Evolutionary conservation across 352 stramenopile genomes (phyloP).

Genomic region (Globisporangium parvum): DNA sequence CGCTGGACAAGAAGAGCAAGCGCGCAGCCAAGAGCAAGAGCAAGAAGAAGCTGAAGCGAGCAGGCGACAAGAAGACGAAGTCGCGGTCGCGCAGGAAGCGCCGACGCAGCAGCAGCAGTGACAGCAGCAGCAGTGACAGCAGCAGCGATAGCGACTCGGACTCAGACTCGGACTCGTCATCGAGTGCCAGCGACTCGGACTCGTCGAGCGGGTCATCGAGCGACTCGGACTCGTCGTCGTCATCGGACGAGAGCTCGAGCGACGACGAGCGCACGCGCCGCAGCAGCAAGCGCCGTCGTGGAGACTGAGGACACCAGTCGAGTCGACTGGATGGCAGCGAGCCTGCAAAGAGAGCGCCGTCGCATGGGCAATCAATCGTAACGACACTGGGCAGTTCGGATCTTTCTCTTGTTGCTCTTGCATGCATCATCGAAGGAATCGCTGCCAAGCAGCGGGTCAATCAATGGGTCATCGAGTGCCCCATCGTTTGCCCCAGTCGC

Average conservation of each 20-base stretch:
- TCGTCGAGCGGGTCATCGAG: background rate
- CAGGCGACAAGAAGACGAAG: constrained; percentile 10
- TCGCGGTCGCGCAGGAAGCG: constrained; percentile 11
- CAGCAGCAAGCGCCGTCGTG: constrained; percentile 33
- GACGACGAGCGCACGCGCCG: constrained; percentile 11
- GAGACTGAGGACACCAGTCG: constrained; percentile 19
- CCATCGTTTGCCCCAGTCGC: constrained; percentile 61
- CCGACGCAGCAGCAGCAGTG: constrained; percentile 21
- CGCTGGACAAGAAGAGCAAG: constrained; percentile 17
- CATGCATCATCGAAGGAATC: too few species aligned
- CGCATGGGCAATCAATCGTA: too few species aligned
- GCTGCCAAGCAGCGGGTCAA: too few species aligned
- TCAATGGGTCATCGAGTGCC: too few species aligned
- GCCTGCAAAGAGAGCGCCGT: too few species aligned
- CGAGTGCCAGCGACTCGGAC: constrained; percentile 8
- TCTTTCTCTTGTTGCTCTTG: too few species aligned
- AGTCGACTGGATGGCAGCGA: background rate
- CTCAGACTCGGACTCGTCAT: constrained; percentile 26
- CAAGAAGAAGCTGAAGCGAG: constrained; percentile 2
- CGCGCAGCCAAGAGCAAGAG: constrained; percentile 17
- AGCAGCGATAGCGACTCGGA: constrained; percentile 17
- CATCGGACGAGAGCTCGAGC: constrained; percentile 15
- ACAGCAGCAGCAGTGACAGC: constrained; percentile 25
- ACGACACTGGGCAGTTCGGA: too few species aligned
- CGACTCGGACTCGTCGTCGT: constrained; percentile 17